Evolutionary conservation across 805 yeast genomes (phyloP).

Genomic region (Barnettozyma populi): DNA sequence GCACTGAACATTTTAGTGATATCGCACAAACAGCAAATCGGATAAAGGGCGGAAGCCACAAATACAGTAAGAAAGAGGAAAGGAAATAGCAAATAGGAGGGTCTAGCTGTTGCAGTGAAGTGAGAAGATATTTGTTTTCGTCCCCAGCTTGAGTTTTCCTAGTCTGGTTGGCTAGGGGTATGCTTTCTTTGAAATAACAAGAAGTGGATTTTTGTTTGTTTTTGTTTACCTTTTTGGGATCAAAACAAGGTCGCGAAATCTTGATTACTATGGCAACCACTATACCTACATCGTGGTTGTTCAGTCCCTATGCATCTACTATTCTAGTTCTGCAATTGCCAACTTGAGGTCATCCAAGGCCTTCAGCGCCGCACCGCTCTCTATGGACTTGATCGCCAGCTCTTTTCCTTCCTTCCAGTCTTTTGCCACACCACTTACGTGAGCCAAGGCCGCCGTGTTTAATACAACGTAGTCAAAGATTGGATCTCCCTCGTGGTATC

Average conservation of each 20-base stretch:
- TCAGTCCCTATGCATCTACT: not conserved
- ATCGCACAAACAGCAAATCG: not conserved
- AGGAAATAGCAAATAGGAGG: not conserved
- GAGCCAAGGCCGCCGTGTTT: slow-evolving; percentile 85
- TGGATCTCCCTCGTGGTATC: slow-evolving; percentile 49
- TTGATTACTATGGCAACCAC: not conserved
- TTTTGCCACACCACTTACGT: slow-evolving; percentile 60
- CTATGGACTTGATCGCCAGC: slow-evolving; percentile 64
- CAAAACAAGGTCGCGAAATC: slow-evolving; percentile 1
- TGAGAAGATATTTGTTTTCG: not conserved
- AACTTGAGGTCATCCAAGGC: slow-evolving; percentile 54
- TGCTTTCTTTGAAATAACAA: not conserved
- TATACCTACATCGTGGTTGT: no score
- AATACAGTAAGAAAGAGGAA: not conserved
- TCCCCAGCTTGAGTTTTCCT: not conserved
- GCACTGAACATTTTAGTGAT: slow-evolving; percentile 24
- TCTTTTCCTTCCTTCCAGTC: slow-evolving; percentile 76
- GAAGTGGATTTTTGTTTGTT: not conserved
- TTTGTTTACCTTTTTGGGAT: slow-evolving; percentile 10
- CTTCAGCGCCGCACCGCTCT: slow-evolving; percentile 57
- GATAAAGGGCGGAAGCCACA: not conserved
- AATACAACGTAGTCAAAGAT: slow-evolving; percentile 84
- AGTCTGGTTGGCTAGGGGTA: not conserved
- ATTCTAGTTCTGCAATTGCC: slow-evolving; percentile 15
- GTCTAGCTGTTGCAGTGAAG: not conserved